Base-by-base conservation (phyloP, 768 basidiomycete species). In the Pholiota molesta region DNA sequence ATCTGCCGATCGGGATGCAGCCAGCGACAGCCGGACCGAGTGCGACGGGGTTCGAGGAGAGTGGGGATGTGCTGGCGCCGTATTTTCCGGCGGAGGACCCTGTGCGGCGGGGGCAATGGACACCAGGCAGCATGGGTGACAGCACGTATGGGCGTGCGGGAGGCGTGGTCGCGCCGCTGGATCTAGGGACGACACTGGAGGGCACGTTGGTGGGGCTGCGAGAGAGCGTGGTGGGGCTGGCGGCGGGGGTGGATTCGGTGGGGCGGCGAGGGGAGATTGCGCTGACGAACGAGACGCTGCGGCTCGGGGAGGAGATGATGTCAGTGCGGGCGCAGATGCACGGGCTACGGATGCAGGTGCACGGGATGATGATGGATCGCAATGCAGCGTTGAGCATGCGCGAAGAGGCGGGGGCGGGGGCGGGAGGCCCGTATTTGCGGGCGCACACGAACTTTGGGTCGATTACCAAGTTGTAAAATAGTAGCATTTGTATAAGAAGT, bases 271-370 rank as follows among this genome's bases (percentile, higher is more conserved):
- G 81, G 55, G 89, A 91, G 52, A 84, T 92, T 66, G 83, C 86
- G 42, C 73, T 90, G 55, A 81, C 85, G 21, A 89, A 91, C 65
- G 92, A 94, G 72, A 83, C 84, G 51, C 79, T 90, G 69, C 78
- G 91, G 63, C 74, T 89, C 62, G 86, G 85, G 47, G 92, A 94
- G 66, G 92, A 94, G 70, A 79, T 91, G 33, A 84, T 86, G 66
- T 85, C 86, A 21, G 68, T 94, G 53, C 81, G 88, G 55, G 88
- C 83, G 23, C 85, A 81, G 55, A 78, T 93, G 45, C 89, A 93
- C 64, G 92, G 91, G 2, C 72, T 94, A 51, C 80, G 92, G 58
- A 89, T 94, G 81, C 92, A 93, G 84, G 87, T 91, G 57, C 90
- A 91, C 68, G 80, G 83, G 52, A 83, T 92, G 63, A 88, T 92